Conservation (phyloP, 164 flowering plant species). For the Pachysandra terminalis region DNA sequence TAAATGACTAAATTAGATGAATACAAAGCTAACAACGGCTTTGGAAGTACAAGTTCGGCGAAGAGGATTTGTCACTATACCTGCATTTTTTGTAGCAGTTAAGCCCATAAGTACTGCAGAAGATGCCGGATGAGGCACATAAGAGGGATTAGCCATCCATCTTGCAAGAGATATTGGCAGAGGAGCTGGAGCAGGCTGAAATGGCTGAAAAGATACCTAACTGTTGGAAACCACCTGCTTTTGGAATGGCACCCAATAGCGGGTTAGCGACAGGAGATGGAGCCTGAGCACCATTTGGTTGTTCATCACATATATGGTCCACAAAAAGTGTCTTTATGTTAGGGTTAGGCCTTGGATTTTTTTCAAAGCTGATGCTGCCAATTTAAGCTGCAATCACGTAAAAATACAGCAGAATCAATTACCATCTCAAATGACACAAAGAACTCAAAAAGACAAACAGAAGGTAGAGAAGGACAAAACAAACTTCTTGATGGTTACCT, state of each 20-base stretch:
- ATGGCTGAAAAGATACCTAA: slow-evolving; percentile 57
- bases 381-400: no score
- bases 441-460: neutral
- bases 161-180: slow-evolving; percentile 64
- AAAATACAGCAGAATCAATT: no score
- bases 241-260: slow-evolving; percentile 61
- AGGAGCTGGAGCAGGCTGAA: slow-evolving; percentile 49
- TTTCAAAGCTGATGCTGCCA: no score
- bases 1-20: no score
- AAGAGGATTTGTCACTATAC: slow-evolving; percentile 19
- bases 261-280: slow-evolving; percentile 62
- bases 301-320: no score
- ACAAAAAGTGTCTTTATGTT: no score
- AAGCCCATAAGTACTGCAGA: slow-evolving; percentile 69
- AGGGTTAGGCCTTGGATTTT: no score
- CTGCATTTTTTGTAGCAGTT: slow-evolving; percentile 49
- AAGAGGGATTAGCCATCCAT: no score
- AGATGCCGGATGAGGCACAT: slow-evolving; percentile 61
- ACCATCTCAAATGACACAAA: neutral
- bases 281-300: no score
- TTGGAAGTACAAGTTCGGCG: no score
- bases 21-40: no score
- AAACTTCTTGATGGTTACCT: slow-evolving; percentile 32
- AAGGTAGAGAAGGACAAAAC: neutral
- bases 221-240: slow-evolving; percentile 59